phyloP scores from a whole-genome alignment of 2,329 filamentous ascomycete genomes.

The Graphilbum sp. region DNA sequence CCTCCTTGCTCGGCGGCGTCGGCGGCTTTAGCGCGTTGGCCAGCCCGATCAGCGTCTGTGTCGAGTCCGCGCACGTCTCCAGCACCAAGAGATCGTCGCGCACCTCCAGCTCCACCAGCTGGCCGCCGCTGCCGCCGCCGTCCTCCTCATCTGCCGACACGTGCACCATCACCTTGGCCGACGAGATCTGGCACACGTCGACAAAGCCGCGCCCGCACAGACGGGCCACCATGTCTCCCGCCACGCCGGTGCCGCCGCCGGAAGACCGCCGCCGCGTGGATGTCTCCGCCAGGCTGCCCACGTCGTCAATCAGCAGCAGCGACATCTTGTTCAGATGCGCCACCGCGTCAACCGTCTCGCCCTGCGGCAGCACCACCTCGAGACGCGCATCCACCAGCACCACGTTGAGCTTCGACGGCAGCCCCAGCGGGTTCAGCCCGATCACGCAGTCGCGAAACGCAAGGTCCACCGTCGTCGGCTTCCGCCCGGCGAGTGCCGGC shows the following conservation, averaged over 20 bases:
- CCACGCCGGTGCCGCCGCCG: conserved; percentile 16
- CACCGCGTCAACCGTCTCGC: conserved; percentile 44
- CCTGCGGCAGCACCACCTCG: conserved; percentile 46
- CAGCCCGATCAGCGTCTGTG: conserved; percentile 71
- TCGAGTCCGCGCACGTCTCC: conserved; percentile 94
- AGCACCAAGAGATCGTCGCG: conserved; percentile 75
- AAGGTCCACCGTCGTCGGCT: conserved; percentile 55
- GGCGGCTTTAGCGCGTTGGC: conserved; percentile 71
- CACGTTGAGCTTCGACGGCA: conserved; percentile 60
- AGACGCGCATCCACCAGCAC: conserved; percentile 66
- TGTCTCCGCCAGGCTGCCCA: conserved; percentile 23
- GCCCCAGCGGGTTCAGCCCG: conserved; percentile 65
- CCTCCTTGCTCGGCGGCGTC: conserved; percentile 61
- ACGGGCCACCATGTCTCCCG: conserved; percentile 35
- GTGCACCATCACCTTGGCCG: conserved; percentile 53
- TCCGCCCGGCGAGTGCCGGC: conserved; percentile 12
- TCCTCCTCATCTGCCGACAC: conserved; percentile 34
- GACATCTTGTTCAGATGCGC: conserved; percentile 66
- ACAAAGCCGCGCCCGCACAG: conserved; percentile 60
- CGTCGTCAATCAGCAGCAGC: conserved; percentile 67
- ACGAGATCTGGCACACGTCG: conserved; percentile 72
- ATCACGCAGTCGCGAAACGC: conserved; percentile 65
- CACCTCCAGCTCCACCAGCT: conserved; percentile 62
- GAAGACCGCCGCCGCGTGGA: conserved; percentile 7
- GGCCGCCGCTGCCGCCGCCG: conserved; percentile 30